Evolutionary conservation across 2,329 filamentous ascomycete genomes (phyloP).

Genomic region (Diaporthe capsici): DNA sequence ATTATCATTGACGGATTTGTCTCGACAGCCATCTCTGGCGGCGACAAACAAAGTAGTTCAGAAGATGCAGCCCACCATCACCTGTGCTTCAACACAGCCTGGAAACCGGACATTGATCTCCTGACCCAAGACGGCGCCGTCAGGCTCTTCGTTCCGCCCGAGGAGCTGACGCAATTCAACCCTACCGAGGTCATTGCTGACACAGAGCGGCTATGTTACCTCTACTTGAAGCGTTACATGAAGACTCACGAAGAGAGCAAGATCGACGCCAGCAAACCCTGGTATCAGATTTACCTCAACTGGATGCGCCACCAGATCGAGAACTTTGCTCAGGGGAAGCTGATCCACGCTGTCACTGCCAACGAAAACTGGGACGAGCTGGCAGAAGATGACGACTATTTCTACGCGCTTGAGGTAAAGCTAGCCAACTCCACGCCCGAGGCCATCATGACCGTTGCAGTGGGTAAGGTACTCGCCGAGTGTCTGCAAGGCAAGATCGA

Average conservation of each 20-base stretch:
- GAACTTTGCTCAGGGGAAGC: background rate
- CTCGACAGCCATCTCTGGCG: background rate
- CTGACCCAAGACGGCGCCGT: background rate
- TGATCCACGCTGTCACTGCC: background rate
- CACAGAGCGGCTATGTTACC: background rate
- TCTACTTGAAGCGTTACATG: conserved; percentile 1
- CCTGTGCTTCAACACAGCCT: background rate
- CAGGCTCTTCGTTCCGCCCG: background rate
- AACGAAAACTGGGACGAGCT: conserved; percentile 6
- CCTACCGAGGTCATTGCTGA: background rate
- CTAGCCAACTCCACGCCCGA: conserved; percentile 33
- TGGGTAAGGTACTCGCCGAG: conserved; percentile 15
- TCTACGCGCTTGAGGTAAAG: conserved; percentile 1
- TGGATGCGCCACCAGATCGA: conserved; percentile 13
- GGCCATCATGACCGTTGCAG: conserved; percentile 18
- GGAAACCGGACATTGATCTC: background rate
- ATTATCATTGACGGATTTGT: conserved; percentile 9
- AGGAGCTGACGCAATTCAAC: background rate
- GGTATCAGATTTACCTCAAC: conserved; percentile 6
- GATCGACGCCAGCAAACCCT: background rate
- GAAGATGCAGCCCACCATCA: background rate
- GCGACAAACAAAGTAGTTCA: background rate
- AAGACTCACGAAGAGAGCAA: background rate
- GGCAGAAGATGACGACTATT: conserved; percentile 7
- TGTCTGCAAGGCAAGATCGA: conserved; percentile 33